Evolutionary conservation across 345 rosid genomes (phyloP).

Genomic region (Eucalyptus polyanthemos): DNA sequence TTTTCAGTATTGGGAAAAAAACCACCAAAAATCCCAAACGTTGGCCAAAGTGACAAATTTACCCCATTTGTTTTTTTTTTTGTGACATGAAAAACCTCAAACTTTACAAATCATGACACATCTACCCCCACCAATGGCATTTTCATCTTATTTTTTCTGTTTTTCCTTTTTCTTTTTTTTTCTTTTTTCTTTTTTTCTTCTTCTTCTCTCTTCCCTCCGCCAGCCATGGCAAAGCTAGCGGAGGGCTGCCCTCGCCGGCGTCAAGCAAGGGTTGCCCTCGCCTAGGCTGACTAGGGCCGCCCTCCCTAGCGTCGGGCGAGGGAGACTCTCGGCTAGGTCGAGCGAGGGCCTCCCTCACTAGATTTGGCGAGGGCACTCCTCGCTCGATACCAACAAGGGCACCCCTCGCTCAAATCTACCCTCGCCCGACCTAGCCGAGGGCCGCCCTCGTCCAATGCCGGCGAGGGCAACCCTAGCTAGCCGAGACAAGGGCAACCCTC

Average conservation of each 20-base stretch:
- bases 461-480: too few relatives aligned
- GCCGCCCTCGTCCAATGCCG: too few relatives aligned
- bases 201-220: too few relatives aligned
- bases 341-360: too few relatives aligned
- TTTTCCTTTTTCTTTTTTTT: too few relatives aligned
- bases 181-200: too few relatives aligned
- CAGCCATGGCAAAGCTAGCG: rapidly evolving
- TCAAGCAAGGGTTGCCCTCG: rapidly evolving
- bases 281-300: rapidly evolving
- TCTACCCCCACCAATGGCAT: rapidly evolving
- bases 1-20: not conserved
- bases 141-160: too few relatives aligned
- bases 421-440: too few relatives aligned
- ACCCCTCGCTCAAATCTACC: too few relatives aligned
- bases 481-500: too few relatives aligned
- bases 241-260: too few relatives aligned
- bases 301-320: rapidly evolving
- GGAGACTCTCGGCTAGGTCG: rapidly evolving
- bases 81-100: rapidly evolving
- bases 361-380: rapidly evolving
- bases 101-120: rapidly evolving
- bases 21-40: rapidly evolving
- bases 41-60: rapidly evolving
- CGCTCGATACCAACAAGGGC: rapidly evolving
- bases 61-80: too few relatives aligned